These are phyloP conservation scores for Arctostaphylos glauca DNA, from an alignment of 148 eudicot genomes.

Conservation along the genomic window DNA sequence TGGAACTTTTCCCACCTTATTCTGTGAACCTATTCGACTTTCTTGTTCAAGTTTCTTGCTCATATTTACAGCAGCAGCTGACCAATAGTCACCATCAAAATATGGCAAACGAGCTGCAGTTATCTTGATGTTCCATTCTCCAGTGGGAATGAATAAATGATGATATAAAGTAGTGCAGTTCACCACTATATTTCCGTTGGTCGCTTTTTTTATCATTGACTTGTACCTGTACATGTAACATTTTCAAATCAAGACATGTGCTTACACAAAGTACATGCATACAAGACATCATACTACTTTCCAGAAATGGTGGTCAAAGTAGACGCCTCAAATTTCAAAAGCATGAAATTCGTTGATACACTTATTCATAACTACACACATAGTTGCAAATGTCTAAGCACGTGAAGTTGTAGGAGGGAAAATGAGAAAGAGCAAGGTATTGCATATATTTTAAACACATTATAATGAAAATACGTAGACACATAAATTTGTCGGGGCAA, in stretches of 20 bases:
- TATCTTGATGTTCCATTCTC: conserved; percentile 49
- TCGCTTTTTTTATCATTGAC: conserved; percentile 74
- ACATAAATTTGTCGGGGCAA: neutral
- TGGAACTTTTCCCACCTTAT: conserved; percentile 37
- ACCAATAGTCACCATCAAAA: conserved; percentile 91
- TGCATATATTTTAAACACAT: neutral
- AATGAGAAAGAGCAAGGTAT: conserved; percentile 8
- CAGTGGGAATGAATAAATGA: conserved; percentile 60
- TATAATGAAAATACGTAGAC: neutral
- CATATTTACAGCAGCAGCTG: conserved; percentile 58
- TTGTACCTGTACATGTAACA: conserved; percentile 55
- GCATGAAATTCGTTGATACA: neutral
- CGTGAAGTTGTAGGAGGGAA: neutral
- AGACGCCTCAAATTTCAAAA: neutral
- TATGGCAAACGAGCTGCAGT: conserved; percentile 86
- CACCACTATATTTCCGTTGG: conserved; percentile 58
- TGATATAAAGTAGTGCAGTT: conserved; percentile 60
- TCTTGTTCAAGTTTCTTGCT: conserved; percentile 50
- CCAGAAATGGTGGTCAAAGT: neutral
- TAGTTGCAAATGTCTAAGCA: neutral
- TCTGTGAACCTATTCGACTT: conserved; percentile 36
- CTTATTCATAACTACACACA: neutral
- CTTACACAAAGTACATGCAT: neutral
- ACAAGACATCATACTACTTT: neutral
- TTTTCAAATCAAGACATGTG: neutral